Percentiles rank a stretch among this genome's conserved stretches.
phyloP scores from a whole-genome alignment of 2,329 filamentous ascomycete species.

The Aspergillus brasiliensis region DNA sequence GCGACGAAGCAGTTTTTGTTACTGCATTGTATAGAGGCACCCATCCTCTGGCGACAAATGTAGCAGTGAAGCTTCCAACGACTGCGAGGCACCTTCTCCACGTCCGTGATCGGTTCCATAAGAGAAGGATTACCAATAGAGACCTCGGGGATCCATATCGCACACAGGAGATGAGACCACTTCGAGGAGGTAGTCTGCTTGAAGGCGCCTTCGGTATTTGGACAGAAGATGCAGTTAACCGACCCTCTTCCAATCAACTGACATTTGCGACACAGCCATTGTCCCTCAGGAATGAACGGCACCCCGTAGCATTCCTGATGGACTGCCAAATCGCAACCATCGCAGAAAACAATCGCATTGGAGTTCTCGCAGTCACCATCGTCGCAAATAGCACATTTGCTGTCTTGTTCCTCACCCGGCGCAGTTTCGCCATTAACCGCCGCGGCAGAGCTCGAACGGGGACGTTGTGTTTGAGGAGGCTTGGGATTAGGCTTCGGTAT shows the following conservation, averaged over 20 bases:
- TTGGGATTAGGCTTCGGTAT: slow-evolving; percentile 98
- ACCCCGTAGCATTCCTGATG: slow-evolving; percentile 99
- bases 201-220: slow-evolving; percentile 95
- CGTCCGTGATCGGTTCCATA: slow-evolving; percentile 97
- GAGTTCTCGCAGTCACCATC: slow-evolving; percentile 99
- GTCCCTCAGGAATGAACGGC: slow-evolving; percentile 96
- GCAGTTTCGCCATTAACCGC: slow-evolving; percentile 92
- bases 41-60: slow-evolving; percentile 96
- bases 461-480: slow-evolving; percentile 89
- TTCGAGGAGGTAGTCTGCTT: slow-evolving; percentile 96
- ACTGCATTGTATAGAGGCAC: slow-evolving; percentile 95
- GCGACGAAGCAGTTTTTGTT: slow-evolving; percentile 97
- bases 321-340: slow-evolving; percentile 94
- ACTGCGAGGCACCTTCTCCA: slow-evolving; percentile 94
- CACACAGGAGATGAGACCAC: slow-evolving; percentile 95
- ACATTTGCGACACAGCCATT: slow-evolving; percentile 97
- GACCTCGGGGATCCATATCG: slow-evolving; percentile 98
- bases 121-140: slow-evolving; percentile 93
- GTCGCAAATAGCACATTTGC: slow-evolving; percentile 95
- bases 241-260: slow-evolving; percentile 90
- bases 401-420: slow-evolving; percentile 88
- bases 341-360: slow-evolving; percentile 98
- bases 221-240: slow-evolving; percentile 96
- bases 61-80: slow-evolving; percentile 95
- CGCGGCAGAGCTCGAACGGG: slow-evolving; percentile 88